Conservation (phyloP, 139 green algal species). For the Tetraselmis chui region DNA sequence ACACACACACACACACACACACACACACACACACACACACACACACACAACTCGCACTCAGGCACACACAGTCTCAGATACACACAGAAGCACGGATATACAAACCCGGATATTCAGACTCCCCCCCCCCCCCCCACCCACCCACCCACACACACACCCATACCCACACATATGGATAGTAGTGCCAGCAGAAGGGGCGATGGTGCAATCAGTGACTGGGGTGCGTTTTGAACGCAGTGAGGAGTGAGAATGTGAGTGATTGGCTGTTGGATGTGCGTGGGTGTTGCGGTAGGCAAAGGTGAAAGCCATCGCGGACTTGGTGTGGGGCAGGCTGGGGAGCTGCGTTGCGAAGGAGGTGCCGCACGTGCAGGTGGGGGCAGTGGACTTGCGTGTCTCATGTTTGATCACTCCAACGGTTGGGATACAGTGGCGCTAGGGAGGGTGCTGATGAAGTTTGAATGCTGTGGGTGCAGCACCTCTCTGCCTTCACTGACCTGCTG, state of each 20-base stretch:
- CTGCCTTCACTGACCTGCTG: conserved; percentile 22
- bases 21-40: neutral
- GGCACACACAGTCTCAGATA: neutral
- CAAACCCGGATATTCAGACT: neutral
- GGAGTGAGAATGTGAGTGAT: neutral
- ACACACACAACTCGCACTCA: too few species aligned
- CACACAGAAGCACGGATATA: neutral
- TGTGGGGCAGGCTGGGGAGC: conserved; percentile 32
- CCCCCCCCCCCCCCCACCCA: neutral
- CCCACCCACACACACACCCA: neutral
- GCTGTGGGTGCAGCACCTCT: conserved; percentile 27
- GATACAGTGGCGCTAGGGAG: too few species aligned
- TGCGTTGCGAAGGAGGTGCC: conserved; percentile 31
- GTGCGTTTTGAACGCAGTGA: too few species aligned
- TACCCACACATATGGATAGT: neutral
- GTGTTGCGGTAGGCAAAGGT: conserved; percentile 20
- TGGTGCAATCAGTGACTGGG: too few species aligned
- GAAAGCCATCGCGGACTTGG: conserved; percentile 28
- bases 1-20: neutral
- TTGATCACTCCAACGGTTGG: too few species aligned
- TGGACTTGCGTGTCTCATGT: too few species aligned
- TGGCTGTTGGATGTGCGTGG: neutral
- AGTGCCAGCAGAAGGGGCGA: neutral
- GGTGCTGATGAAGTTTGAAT: neutral
- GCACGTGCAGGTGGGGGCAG: conserved; percentile 36